These are phyloP conservation scores for Aristolochia californica DNA, from an alignment of 164 flowering plant genomes.

Conservation along the genomic window DNA sequence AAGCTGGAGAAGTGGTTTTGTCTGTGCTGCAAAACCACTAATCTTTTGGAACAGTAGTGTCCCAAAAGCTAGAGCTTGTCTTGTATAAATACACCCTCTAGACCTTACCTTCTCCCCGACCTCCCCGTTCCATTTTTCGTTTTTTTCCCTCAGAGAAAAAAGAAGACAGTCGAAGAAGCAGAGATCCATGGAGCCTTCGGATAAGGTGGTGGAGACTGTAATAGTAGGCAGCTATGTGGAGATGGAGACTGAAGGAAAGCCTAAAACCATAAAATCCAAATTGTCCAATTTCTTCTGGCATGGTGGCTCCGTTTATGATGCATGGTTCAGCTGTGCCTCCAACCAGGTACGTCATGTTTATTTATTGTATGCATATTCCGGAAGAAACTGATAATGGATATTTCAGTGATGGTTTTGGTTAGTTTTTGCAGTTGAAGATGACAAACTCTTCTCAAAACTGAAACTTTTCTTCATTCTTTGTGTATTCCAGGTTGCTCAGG, in stretches of 20 bases:
- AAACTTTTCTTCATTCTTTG: neutral
- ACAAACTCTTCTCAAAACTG: neutral
- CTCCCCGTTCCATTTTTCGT: too few relatives aligned
- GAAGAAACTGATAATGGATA: too few relatives aligned
- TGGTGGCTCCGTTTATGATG: conserved; percentile 96
- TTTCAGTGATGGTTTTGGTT: too few relatives aligned
- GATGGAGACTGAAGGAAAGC: conserved; percentile 75
- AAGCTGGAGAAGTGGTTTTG: conserved; percentile 13
- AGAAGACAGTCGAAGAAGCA: neutral
- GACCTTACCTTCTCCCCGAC: neutral
- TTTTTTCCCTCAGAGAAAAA: neutral
- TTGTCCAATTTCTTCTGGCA: conserved; percentile 80
- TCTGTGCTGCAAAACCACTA: conserved; percentile 11
- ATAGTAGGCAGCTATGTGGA: conserved; percentile 83
- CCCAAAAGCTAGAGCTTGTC: conserved; percentile 18
- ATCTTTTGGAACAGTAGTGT: conserved; percentile 19
- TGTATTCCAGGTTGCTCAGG: conserved; percentile 12
- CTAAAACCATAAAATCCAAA: conserved; percentile 36
- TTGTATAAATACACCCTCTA: conserved; percentile 23
- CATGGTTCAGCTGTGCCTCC: conserved; percentile 98
- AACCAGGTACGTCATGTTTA: conserved; percentile 52
- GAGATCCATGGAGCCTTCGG: conserved; percentile 31
- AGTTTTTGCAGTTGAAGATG: too few relatives aligned
- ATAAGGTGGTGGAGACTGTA: conserved; percentile 72
- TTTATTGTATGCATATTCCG: neutral